Evolutionary conservation across 2,329 filamentous ascomycete genomes (phyloP).

Genomic region (Catunica adiposa): DNA sequence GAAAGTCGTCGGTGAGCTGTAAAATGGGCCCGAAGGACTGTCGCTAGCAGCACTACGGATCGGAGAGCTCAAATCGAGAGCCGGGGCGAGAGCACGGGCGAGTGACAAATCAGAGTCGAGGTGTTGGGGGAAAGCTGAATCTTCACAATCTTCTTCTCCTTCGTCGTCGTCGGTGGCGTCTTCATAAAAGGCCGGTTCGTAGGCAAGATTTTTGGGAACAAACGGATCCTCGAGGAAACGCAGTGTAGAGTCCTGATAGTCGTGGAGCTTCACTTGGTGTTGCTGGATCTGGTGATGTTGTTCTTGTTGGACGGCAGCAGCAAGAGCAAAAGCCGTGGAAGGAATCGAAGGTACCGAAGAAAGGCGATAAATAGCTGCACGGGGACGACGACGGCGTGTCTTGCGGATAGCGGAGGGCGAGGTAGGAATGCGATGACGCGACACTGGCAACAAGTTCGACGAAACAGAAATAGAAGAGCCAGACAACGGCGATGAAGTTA

Average conservation of each 20-base stretch:
- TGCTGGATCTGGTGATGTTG: background rate
- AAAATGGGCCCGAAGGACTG: background rate
- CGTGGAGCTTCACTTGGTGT: background rate
- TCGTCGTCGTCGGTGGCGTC: slow-evolving; percentile 1
- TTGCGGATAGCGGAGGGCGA: slow-evolving; percentile 1
- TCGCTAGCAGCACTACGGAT: background rate
- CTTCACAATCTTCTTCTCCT: background rate
- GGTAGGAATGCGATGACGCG: background rate
- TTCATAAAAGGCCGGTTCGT: background rate
- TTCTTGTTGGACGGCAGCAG: background rate
- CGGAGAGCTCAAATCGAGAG: background rate
- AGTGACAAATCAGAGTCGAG: slow-evolving; percentile 3
- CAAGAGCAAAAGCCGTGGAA: slow-evolving; percentile 1
- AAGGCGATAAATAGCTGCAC: background rate
- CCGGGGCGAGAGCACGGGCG: background rate
- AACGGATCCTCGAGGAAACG: background rate
- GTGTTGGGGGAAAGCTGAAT: background rate
- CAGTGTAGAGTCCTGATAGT: background rate
- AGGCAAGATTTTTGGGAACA: background rate
- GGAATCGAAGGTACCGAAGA: background rate
- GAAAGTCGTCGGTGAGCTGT: background rate
- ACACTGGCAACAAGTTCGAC: background rate
- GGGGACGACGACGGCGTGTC: background rate
- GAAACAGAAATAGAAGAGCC: slow-evolving; percentile 5
- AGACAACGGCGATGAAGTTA: slow-evolving; percentile 6